Evolutionary conservation across 805 yeast species (phyloP), one percentile per base, ranked within the genome.

Genomic region (Myxozyma monticola): DNA sequence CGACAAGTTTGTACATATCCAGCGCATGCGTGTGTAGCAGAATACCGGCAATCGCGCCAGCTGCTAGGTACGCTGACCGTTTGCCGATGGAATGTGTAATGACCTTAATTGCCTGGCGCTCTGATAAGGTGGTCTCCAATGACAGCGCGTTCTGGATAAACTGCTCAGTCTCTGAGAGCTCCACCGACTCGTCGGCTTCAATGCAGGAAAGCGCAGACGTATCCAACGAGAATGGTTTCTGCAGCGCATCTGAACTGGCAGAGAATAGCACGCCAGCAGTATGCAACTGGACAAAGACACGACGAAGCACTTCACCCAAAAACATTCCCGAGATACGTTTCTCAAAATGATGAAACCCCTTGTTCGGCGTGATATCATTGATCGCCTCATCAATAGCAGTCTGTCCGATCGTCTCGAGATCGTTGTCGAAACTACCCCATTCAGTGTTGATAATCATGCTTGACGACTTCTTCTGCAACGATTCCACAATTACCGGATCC

Each of bases 351-450:
- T 93, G 97, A 72, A 73, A 87, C 6, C 95, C 95, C 34, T 80
- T 83, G 68, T 91, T 91, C 9, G 93, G 77, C 21, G 96, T 85
- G 36, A 69, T 68, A 56, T 74, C 76, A 67, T 91, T 95, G 58
- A 91, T 80, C 24, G 70, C 73, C 42, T 71, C 68, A 71, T 91
- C 99, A 67, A 82, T 90, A 53, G 80, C 78, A 3, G 96, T 86
- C 42, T 74, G 77, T 53, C 97, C 97, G 56, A 91, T 74, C 35
- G 81, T 73, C 59, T 79, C 75, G 54, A 89, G 75, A 20, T 80
- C 83, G 65, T 91, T 91, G 70, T 91, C 98, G 63, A 90, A 91
- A 37, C 96, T 88, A 56, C 98, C 98, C 96, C 98, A 93, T 71
- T 93, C 99, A 39, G 96, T 90, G 54, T 57, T 57, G 49, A 57